Evolutionary conservation across 805 yeast genomes (phyloP), one percentile per base, ranked within the genome.

Genomic region (Kodamaea laetipori): DNA sequence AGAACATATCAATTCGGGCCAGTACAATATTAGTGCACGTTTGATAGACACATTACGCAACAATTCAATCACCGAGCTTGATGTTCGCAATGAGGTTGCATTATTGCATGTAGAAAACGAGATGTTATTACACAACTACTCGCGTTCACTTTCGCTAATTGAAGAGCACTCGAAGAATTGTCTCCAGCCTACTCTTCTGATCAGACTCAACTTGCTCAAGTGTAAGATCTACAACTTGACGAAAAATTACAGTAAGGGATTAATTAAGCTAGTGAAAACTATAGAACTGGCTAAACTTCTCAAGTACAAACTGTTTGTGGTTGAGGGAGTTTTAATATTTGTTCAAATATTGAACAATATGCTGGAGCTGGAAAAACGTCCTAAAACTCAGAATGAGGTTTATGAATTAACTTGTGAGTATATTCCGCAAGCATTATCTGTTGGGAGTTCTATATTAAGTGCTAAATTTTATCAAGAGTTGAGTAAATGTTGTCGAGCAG

Each of bases 241-340:
- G 11, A 73, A 77, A 0, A 60, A 70, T 4, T 76, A 80, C 10
- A 58, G 74, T 7, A 67, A 84, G 44, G 79, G 77, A 0, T 49
- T 83, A 6, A 73, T 84, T 0, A 54, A 74, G 13, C 53, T 81
- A 0, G 55, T 77, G 4, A 78, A 77, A 47, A 70, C 80, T 40
- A 59, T 84, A 1, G 71, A 74, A 37, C 53, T 69, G 9, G 76
- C 85, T 0, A 69, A 71, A 15, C 54, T 58, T 3, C 66, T 76
- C 6, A 79, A 83, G 1, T 68, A 77, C 42, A 58, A 68, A 3
- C 57, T 74, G 0, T 56, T 76, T 6, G 58, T 72, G 1, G 66
- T 75, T 1, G 80, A 78, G 46, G 78, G 80, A 0, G 54, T 76
- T 2, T 44, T 79, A 5, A 57, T 72, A 2, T 58, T 85, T 19